Percentiles rank a stretch among this genome's conserved stretches.
Conservation (phyloP, 1,284 basidiomycete species). For the Ceratobasidium sp. region DNA sequence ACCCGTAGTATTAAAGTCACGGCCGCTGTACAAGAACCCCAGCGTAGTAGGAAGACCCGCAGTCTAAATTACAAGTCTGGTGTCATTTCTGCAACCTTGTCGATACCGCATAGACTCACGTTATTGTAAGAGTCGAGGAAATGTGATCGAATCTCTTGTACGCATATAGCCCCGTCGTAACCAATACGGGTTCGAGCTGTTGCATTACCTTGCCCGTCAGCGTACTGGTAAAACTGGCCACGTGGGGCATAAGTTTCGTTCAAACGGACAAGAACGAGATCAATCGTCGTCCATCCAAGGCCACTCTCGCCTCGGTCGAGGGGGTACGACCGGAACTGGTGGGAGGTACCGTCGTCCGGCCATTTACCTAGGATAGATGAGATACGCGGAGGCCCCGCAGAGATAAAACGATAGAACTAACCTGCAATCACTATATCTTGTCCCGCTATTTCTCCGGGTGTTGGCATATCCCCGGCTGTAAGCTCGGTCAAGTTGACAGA, state of each 20-base stretch:
- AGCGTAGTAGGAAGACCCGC: conserved; percentile 29
- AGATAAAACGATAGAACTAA: not conserved
- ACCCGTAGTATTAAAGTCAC: conserved; percentile 22
- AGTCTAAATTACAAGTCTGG: not conserved
- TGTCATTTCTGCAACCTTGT: not conserved
- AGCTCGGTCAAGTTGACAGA: not conserved
- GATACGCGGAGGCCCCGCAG: not conserved
- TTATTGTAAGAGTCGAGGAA: conserved; percentile 39
- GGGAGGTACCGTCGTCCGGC: conserved; percentile 12
- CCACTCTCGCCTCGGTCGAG: conserved; percentile 11
- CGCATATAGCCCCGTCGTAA: conserved; percentile 36
- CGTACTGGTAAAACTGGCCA: conserved; percentile 18
- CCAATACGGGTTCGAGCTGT: conserved; percentile 20
- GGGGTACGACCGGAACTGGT: conserved; percentile 10
- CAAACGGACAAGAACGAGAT: conserved; percentile 26
- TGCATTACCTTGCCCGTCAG: not conserved
- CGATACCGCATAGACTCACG: not conserved
- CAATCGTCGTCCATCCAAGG: conserved; percentile 22
- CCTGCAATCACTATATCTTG: conserved; percentile 5
- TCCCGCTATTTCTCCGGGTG: not conserved
- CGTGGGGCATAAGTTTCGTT: conserved; percentile 25
- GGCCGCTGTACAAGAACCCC: not conserved
- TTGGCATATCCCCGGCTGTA: not conserved
- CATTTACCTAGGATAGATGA: conserved; percentile 11
- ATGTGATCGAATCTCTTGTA: conserved; percentile 28